Evolutionary conservation across 257 asterid genomes (phyloP).

Genomic region (Solanum verrucosum): DNA sequence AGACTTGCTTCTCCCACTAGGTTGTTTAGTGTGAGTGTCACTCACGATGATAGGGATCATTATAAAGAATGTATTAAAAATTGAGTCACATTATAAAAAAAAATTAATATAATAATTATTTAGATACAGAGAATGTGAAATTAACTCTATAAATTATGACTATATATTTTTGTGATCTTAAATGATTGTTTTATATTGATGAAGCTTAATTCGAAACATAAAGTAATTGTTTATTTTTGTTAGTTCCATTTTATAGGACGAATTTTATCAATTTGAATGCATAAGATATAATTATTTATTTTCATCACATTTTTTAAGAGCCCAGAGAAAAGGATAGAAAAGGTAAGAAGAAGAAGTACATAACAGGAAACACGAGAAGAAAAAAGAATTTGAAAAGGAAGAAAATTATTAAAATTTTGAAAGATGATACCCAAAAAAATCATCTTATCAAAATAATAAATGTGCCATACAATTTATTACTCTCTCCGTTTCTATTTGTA

Average conservation of each 20-base stretch:
- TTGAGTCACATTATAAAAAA: neutral
- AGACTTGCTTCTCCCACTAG: too few relatives aligned
- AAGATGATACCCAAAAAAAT: neutral
- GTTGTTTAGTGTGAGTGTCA: too few relatives aligned
- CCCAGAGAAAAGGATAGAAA: neutral
- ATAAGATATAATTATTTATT: neutral
- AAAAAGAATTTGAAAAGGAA: neutral
- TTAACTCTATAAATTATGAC: neutral
- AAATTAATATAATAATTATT: too few relatives aligned
- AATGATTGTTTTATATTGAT: too few relatives aligned
- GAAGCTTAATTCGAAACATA: neutral
- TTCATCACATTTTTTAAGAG: neutral
- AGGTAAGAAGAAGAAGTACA: neutral
- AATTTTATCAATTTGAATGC: neutral
- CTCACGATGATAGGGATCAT: too few relatives aligned
- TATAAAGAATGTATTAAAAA: too few relatives aligned
- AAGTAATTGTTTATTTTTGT: too few relatives aligned
- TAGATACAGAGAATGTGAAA: neutral
- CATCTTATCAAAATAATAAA: neutral
- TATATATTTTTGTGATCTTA: neutral
- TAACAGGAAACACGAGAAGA: neutral
- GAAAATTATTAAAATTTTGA: too few relatives aligned
- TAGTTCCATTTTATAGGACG: neutral
- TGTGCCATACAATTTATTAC: too few relatives aligned
- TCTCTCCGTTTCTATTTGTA: neutral